Evolutionary conservation across 2,329 filamentous ascomycete genomes (phyloP), one percentile per base, ranked within the genome.

Genomic region (Aureobasidium sp.): DNA sequence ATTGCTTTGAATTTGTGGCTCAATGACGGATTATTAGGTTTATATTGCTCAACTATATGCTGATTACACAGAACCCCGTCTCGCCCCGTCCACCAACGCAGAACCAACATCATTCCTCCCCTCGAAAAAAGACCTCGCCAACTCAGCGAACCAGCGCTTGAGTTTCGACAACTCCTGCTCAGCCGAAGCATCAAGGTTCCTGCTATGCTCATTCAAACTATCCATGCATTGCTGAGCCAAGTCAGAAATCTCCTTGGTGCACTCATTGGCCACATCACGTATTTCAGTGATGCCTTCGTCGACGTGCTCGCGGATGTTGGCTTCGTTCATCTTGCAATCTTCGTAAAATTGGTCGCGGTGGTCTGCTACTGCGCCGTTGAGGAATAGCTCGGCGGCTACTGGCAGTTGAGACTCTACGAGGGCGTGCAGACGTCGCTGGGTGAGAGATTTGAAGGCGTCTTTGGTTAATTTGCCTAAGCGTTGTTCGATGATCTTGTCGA

Each of bases 311-410:
- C 33, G 40, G 1, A 57, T 1, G 21, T 21, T 46, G 21, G 21
- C 21, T 38, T 58, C 54, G 10, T 47, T 38, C 4, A 23, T 25
- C 23, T 58, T 37, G 21, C 54, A 58, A 9, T 58, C 54, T 17
- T 58, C 54, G 33, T 58, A 49, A 8, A 49, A 58, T 7, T 38
- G 42, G 31, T 58, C 54, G 33, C 54, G 54, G 13, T 58, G 35
- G 23, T 27, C 21, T 13, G 23, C 54, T 10, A 58, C 33, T 29
- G 54, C 54, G 8, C 43, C 43, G 15, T 49, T 37, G 10, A 58
- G 54, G 19, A 58, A 21, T 8, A 58, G 17, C 2, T 58, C 54
- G 11, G 54, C 43, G 7, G 54, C 54, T 2, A 58, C 4, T 15
- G 54, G 54, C 3, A 58, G 23, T 49, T 40, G 54, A 8, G 42